Evolutionary conservation across 768 basidiomycete genomes (phyloP).

Genomic region (Lactifluus echinatus): DNA sequence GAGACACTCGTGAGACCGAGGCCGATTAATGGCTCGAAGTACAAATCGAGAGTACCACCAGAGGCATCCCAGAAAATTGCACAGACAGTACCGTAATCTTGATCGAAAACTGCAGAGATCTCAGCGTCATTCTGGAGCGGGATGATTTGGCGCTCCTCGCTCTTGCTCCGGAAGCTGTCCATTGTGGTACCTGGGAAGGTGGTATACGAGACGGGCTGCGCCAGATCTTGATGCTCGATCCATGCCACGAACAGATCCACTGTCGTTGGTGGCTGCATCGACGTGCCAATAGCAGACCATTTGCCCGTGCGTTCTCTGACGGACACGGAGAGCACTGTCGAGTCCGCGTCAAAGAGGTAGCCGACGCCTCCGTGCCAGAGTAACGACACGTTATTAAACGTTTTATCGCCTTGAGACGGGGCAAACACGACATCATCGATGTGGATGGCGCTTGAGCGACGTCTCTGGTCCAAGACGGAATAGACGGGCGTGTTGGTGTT

Average conservation of each 20-base stretch:
- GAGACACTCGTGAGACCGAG: slow-evolving; percentile 30
- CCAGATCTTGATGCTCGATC: slow-evolving; percentile 35
- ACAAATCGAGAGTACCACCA: slow-evolving; percentile 38
- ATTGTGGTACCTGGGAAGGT: slow-evolving; percentile 43
- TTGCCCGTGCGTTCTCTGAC: slow-evolving; percentile 44
- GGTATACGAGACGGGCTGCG: slow-evolving; percentile 37
- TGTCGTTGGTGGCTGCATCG: slow-evolving; percentile 39
- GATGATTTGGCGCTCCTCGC: neutral
- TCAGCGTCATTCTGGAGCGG: slow-evolving; percentile 37
- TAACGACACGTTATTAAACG: slow-evolving; percentile 29
- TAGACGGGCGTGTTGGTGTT: slow-evolving; percentile 39
- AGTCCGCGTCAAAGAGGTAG: slow-evolving; percentile 39
- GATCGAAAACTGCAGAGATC: slow-evolving; percentile 46
- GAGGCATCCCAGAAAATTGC: slow-evolving; percentile 47
- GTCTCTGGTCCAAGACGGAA: slow-evolving; percentile 62
- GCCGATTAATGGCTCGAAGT: slow-evolving; percentile 15
- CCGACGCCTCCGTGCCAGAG: slow-evolving; percentile 65
- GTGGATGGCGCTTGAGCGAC: slow-evolving; percentile 34
- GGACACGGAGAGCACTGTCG: slow-evolving; percentile 31
- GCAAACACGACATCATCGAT: slow-evolving; percentile 30
- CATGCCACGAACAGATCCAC: slow-evolving; percentile 60
- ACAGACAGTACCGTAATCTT: slow-evolving; percentile 33
- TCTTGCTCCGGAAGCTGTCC: slow-evolving; percentile 34
- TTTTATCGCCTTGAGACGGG: neutral
- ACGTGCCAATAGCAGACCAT: slow-evolving; percentile 51